Percentiles rank a stretch among this genome's conserved stretches.
These are phyloP conservation scores for Geotrichum cucujoidarum DNA, from an alignment of 1,139 yeast species.

Conservation along the genomic window DNA sequence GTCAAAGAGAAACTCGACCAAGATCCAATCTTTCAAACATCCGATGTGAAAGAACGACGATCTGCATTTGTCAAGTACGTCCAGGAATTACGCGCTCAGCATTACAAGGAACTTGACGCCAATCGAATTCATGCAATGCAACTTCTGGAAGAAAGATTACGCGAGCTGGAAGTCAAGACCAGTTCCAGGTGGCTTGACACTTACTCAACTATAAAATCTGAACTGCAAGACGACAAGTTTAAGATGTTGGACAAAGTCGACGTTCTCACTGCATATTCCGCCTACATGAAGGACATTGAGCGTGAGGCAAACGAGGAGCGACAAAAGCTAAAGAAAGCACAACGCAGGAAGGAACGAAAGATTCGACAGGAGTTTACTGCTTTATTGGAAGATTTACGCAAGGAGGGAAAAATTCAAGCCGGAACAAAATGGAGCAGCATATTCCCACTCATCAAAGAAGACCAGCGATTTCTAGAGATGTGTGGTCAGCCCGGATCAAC, in stretches of 20 bases:
- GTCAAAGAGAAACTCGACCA: constrained; percentile 49
- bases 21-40: constrained; percentile 56
- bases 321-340: constrained; percentile 42
- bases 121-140: constrained; percentile 24
- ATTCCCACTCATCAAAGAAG: constrained; percentile 49
- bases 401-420: constrained; percentile 46
- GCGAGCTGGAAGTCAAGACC: constrained; percentile 36
- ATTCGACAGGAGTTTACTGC: constrained; percentile 57
- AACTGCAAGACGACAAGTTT: constrained; percentile 59
- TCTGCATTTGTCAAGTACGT: constrained; percentile 51
- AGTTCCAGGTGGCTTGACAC: constrained; percentile 45
- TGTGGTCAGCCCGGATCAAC: constrained; percentile 79
- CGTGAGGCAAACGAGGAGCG: constrained; percentile 37
- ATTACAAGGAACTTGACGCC: constrained; percentile 34
- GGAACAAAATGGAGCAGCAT: constrained; percentile 59
- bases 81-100: constrained; percentile 39
- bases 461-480: constrained; percentile 54
- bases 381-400: constrained; percentile 41
- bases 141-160: constrained; percentile 26
- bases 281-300: constrained; percentile 46
- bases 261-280: constrained; percentile 51
- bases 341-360: constrained; percentile 50
- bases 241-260: constrained; percentile 52
- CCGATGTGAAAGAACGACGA: constrained; percentile 24
- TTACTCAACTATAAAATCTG: constrained; percentile 38